Evolutionary conservation across 495 filamentous ascomycete species (phyloP), one percentile per base, ranked within the genome.

Genomic region (Podospora tetraspora): DNA sequence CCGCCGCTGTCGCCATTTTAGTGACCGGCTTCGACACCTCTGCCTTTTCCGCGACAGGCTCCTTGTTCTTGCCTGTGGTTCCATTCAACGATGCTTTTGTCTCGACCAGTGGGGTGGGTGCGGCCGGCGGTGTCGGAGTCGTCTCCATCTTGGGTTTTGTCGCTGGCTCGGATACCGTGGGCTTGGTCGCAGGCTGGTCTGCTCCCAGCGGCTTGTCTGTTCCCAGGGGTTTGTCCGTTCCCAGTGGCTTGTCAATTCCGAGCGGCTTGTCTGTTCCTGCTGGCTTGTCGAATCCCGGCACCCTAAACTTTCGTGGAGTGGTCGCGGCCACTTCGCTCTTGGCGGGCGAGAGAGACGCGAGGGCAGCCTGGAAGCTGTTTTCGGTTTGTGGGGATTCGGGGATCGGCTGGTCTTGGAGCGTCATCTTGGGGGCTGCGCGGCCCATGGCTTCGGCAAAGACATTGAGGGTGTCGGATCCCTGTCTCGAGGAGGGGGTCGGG

Each of bases 11-110:
- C 12, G 73, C 72, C 57, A 80, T 86, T 32, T 75, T 68, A 22
- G 80, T 74, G 24, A 80, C 73, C 57, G 81, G 77, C 24, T 75
- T 78, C n/a, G 81, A 78, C 23, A 80, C 79, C 68, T 82, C 21
- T 2, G 70, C 61, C 32, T 69, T 70, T 10, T 22, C 66, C 9
- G 30, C 13, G 23, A 19, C 27, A 62, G 72, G 68, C 30, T 71
- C 67, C 60, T 69, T 66, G n/a, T 67, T 68, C 23, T 72, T 75
- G 22, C 11, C 71, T 19, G 24, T 57, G 25, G n/a, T 62, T 23
- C 60, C 72, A 32, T 69, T 75, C 29, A 29, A 62, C 22, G 43
- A 63, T n/a, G n/a, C 22, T 13, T 19, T 29, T 25, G 30, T 56
- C 37, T 59, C 67, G 24, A 62, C 11, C 25, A 63, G 59, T 11